Conservation (phyloP, 176 grass and related monocot species). For the Poa pratensis region DNA sequence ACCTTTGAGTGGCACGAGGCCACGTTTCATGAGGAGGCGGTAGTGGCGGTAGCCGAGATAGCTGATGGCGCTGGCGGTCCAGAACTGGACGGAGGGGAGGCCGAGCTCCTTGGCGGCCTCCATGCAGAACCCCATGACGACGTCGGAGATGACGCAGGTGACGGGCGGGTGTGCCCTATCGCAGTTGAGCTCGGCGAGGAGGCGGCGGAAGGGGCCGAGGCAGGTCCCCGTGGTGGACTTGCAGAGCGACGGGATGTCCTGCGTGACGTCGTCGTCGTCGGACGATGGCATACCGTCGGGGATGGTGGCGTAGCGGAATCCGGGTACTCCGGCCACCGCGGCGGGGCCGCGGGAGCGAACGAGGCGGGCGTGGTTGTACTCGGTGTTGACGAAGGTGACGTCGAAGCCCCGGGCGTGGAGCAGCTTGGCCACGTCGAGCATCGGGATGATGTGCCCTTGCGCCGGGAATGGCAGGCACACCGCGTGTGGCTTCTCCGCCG, state of each 20-base stretch:
- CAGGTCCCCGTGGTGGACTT: conserved; percentile 60
- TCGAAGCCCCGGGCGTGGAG: conserved; percentile 77
- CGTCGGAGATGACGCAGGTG: conserved; percentile 73
- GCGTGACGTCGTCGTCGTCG: conserved; percentile 63
- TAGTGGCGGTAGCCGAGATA: conserved; percentile 69
- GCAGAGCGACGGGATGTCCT: conserved; percentile 71
- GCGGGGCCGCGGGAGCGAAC: conserved; percentile 42
- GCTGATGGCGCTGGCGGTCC: conserved; percentile 74
- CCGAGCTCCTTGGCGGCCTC: conserved; percentile 57
- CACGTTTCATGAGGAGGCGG: conserved; percentile 51
- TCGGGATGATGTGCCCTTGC: conserved; percentile 80
- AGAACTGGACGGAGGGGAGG: conserved; percentile 67
- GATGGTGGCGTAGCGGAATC: conserved; percentile 67
- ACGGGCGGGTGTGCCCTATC: conserved; percentile 43
- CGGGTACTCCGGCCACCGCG: conserved; percentile 44
- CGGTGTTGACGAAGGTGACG: conserved; percentile 77
- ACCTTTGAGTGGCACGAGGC: conserved; percentile 70
- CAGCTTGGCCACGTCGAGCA: conserved; percentile 76
- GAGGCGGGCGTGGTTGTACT: conserved; percentile 72
- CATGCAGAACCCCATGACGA: conserved; percentile 80
- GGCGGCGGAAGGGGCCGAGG: conserved; percentile 54
- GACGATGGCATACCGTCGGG: conserved; percentile 71
- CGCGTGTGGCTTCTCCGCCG: conserved; percentile 52
- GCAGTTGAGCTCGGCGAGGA: conserved; percentile 56
- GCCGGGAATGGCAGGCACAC: conserved; percentile 74